Evolutionary conservation across 2,329 filamentous ascomycete genomes (phyloP).

Genomic region (Onygena corvina): DNA sequence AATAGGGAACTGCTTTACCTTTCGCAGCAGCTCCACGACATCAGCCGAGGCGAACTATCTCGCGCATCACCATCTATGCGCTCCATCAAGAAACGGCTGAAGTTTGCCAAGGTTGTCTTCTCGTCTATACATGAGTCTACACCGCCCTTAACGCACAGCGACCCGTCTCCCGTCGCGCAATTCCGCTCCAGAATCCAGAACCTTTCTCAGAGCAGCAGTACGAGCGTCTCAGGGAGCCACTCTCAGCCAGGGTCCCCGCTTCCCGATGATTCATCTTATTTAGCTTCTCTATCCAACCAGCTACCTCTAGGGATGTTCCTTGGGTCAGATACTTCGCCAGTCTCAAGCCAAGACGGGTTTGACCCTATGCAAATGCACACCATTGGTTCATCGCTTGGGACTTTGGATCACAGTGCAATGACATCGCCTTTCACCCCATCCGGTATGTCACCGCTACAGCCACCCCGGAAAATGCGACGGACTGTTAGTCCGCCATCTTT

Average conservation of each 20-base stretch:
- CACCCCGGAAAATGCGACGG: conserved; percentile 8
- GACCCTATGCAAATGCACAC: conserved; percentile 6
- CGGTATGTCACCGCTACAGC: conserved; percentile 8
- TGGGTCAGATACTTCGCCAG: conserved; percentile 4
- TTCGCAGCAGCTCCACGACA: conserved; percentile 9
- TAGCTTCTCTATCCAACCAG: conserved; percentile 5
- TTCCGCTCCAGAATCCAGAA: conserved; percentile 8
- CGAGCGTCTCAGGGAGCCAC: conserved; percentile 8
- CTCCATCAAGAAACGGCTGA: conserved; percentile 10
- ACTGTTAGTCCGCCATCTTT: conserved; percentile 5
- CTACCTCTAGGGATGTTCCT: conserved; percentile 12
- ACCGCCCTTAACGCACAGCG: conserved; percentile 1
- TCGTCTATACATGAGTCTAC: conserved; percentile 6
- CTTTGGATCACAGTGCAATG: conserved; percentile 6
- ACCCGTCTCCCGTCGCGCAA: conserved; percentile 6
- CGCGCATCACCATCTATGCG: conserved; percentile 9
- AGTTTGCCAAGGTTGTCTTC: conserved; percentile 9
- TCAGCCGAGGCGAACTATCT: conserved; percentile 10
- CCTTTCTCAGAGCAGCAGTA: conserved; percentile 10
- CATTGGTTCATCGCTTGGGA: not conserved
- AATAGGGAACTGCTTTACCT: conserved; percentile 5
- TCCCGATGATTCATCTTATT: conserved; percentile 5
- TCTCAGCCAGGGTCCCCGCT: conserved; percentile 8
- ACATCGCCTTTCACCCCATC: conserved; percentile 7
- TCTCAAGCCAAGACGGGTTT: conserved; percentile 6